phyloP scores from a whole-genome alignment of 2,329 filamentous ascomycete species.

The Ophiocordyceps camponoti-leonardi region DNA sequence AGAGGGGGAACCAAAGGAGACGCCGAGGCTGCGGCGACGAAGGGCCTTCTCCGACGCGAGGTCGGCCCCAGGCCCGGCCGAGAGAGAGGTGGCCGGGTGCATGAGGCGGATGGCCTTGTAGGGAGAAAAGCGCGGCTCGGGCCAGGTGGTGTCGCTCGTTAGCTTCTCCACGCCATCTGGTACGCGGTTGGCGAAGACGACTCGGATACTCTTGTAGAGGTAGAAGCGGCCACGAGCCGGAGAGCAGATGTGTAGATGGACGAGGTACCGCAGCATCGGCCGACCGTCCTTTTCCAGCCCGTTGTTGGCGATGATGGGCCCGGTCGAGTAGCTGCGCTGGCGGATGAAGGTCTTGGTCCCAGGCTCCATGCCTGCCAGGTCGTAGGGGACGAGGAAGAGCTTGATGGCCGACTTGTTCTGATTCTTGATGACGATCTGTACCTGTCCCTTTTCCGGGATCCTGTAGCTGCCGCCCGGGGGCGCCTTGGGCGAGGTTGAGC shows the following conservation, averaged over 20 bases:
- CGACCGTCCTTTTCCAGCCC: conserved; percentile 25
- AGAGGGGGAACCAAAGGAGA: conserved; percentile 14
- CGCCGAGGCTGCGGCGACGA: conserved; percentile 38
- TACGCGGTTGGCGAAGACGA: conserved; percentile 92
- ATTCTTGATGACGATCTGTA: conserved; percentile 96
- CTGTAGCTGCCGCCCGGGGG: conserved; percentile 82
- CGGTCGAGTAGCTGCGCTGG: conserved; percentile 81
- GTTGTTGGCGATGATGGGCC: conserved; percentile 59
- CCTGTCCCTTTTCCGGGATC: conserved; percentile 81
- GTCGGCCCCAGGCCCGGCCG: conserved; percentile 26
- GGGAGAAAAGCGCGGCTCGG: conserved; percentile 69
- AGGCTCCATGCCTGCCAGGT: conserved; percentile 79
- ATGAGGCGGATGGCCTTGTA: conserved; percentile 55
- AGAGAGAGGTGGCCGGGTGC: conserved; percentile 19
- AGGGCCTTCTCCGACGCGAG: conserved; percentile 42
- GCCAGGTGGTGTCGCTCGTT: conserved; percentile 73
- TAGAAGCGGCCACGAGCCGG: conserved; percentile 71
- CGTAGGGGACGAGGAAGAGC: conserved; percentile 84
- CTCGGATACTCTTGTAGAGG: conserved; percentile 78
- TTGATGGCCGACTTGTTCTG: conserved; percentile 97
- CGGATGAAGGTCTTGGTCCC: conserved; percentile 93
- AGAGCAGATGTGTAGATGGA: conserved; percentile 87
- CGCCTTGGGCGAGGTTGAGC: conserved; percentile 32
- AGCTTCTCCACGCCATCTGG: conserved; percentile 90
- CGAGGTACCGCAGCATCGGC: conserved; percentile 71